Percentiles rank a stretch among this genome's conserved stretches.
Evolutionary conservation across 139 green algal genomes (phyloP).

Genomic region (Zygnema circumcarinatum): DNA sequence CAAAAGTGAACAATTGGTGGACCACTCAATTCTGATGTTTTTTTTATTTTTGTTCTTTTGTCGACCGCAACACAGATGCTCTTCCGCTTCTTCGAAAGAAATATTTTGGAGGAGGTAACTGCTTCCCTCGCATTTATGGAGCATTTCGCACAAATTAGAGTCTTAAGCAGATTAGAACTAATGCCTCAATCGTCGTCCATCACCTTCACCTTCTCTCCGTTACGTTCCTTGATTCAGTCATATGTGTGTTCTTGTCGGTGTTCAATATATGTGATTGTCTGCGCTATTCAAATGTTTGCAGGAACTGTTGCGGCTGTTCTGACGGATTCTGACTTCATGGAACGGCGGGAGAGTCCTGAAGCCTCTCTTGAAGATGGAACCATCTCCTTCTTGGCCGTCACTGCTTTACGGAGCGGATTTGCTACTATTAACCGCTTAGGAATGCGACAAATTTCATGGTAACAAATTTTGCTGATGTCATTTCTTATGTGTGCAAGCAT

Average conservation of each 20-base stretch:
- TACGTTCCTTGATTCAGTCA: too few relatives aligned
- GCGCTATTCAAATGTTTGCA: conserved; percentile 11
- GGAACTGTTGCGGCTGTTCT: conserved; percentile 46
- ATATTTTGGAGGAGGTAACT: conserved; percentile 85
- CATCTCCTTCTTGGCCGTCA: conserved; percentile 75
- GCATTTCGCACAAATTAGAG: neutral
- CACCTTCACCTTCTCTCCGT: too few relatives aligned
- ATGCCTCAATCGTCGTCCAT: too few relatives aligned
- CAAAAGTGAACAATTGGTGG: too few relatives aligned
- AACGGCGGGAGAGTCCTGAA: conserved; percentile 13
- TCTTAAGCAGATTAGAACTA: too few relatives aligned
- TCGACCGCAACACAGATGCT: conserved; percentile 40
- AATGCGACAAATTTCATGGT: conserved; percentile 47
- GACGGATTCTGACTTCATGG: conserved; percentile 51
- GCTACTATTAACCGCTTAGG: conserved; percentile 9
- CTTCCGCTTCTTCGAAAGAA: conserved; percentile 62
- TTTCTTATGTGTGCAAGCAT: neutral
- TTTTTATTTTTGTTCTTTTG: conserved; percentile 37
- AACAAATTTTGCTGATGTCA: neutral
- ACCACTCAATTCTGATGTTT: too few relatives aligned
- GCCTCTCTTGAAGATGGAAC: conserved; percentile 86
- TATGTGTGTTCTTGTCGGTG: too few relatives aligned
- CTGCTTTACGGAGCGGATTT: conserved; percentile 61
- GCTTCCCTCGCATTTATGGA: neutral
- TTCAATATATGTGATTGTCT: neutral